Evolutionary conservation across 495 filamentous ascomycete genomes (phyloP), one percentile per base, ranked within the genome.

Genomic region (Penicillium verhagenii): DNA sequence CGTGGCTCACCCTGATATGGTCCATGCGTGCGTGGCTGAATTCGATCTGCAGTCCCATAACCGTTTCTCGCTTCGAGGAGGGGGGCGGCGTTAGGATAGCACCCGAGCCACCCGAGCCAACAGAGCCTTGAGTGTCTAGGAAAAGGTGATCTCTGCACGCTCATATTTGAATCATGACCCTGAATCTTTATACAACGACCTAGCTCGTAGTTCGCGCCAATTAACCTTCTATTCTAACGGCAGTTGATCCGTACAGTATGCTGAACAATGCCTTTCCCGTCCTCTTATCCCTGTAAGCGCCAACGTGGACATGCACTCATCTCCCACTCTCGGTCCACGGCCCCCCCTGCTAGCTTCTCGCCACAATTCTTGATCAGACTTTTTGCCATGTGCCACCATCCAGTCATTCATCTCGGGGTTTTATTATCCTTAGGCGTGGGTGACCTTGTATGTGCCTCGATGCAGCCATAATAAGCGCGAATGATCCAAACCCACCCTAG

Each of bases 381-480:
- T 35, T 16, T 35, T 13, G 33, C 33, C 33, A 35, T 16, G 13
- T 14, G 14, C 3, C 11, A 35, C 14, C 4, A 5, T 35, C 14
- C 33, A 35, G 33, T n/a, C 33, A 14, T 35, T 13, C 33, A 4
- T 14, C 14, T 35, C 33, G 33, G 33, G 33, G 2, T n/a, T 35
- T 35, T 35, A 35, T 35, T 35, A 16, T n/a, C 33, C 14, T 6
- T 35, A 4, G 13, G 16, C 33, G 33, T 35, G 33, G 16, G 33
- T 16, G 33, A 16, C 6, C 33, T 35, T 35, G 13, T 16, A 43
- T 43, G 21, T 16, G 8, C 21, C 31, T 18, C 16, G 14, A n/a
- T 18, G 23, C 18, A 47, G 42, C 42, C 31, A 37, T 39, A 40
- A 51, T 57, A 51, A 57, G 54, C 54, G 48, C 31, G 29, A 52